Evolutionary conservation across 768 basidiomycete species (phyloP), one percentile per base, ranked within the genome.

Genomic region (Kondoa subrosea): DNA sequence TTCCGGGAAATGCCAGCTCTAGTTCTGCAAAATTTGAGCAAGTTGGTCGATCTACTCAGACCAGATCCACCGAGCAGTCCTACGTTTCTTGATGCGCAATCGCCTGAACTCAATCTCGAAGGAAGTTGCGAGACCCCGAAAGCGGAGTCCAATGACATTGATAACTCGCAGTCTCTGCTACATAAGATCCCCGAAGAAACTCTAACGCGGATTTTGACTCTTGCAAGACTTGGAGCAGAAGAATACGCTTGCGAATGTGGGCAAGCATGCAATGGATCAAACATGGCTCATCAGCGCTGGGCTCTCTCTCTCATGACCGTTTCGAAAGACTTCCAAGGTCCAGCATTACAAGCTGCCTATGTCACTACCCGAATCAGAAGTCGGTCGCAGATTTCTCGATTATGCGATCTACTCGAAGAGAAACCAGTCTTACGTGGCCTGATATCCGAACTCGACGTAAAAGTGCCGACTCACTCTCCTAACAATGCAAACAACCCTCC

Each of bases 151-250:
- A 50, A 50, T 50, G 12, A 21, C 8, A 50, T n/a, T n/a, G n/a
- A 50, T 8, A 50, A 50, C 12, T 8, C 40, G 40, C 40, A 50
- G 8, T 21, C 8, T 21, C 40, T 8, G 40, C 21, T 50, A 50
- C 40, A 50, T 50, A 50, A 50, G 40, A 50, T 63, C 17, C 61
- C 61, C 3, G 16, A 27, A 32, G 61, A 63, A n/a, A 63, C 61
- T 27, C 61, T 63, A 3, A 63, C 61, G 17, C 15, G 61, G 61
- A 63, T 63, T 33, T 32, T 63, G 29, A n/a, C 4, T 12, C 4
- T 27, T 27, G 61, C 61, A 27, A 27, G 61, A 27, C 3, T 8
- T 16, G 15, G 3, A 16, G 17, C 61, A 17, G 61, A 63, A 33
- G 30, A 17, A 16, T 3, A 15, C 29, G 3, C 27, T 33, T 27